phyloP scores from a whole-genome alignment of 768 basidiomycete species.

The Tricholoma sp. region DNA sequence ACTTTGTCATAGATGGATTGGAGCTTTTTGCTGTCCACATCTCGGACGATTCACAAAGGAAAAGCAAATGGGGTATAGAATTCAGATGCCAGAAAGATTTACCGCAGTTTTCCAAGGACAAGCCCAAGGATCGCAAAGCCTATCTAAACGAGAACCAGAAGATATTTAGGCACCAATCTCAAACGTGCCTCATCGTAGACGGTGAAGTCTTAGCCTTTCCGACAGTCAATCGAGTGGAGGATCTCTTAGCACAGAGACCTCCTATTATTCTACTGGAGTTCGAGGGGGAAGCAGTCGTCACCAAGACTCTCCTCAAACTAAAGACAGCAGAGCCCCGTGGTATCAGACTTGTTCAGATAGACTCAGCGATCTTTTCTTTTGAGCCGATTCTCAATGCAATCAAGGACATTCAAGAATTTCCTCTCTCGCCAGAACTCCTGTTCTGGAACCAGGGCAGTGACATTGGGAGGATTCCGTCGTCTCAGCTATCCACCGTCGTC shows the following conservation, averaged over 20 bases:
- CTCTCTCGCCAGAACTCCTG: constrained; percentile 47
- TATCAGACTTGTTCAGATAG: constrained; percentile 43
- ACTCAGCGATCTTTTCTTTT: constrained; percentile 59
- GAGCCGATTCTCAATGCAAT: constrained; percentile 58
- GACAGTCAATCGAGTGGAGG: constrained; percentile 49
- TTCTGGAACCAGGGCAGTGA: constrained; percentile 39
- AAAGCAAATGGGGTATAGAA: constrained; percentile 35
- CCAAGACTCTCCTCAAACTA: constrained; percentile 34
- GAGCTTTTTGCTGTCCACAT: constrained; percentile 30
- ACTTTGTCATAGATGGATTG: constrained; percentile 33
- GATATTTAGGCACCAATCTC: constrained; percentile 48
- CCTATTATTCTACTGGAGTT: constrained; percentile 53
- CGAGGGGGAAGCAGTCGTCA: constrained; percentile 34
- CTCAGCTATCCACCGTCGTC: constrained; percentile 13
- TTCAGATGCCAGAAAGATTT: constrained; percentile 32
- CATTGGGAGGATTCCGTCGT: neutral
- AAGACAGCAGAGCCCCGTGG: constrained; percentile 19
- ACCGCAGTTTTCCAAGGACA: constrained; percentile 27
- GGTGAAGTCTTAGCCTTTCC: constrained; percentile 47
- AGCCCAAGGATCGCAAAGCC: constrained; percentile 30
- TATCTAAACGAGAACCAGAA: constrained; percentile 33
- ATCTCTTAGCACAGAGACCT: constrained; percentile 38
- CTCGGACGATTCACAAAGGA: constrained; percentile 18
- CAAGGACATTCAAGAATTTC: constrained; percentile 39
- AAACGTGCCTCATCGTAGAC: constrained; percentile 48